A percentile compares a stretch with the other conserved stretches of the same genome.
Evolutionary conservation across 192 early-diverging fungal genomes (phyloP).

Genomic region (Coemansia sp.): DNA sequence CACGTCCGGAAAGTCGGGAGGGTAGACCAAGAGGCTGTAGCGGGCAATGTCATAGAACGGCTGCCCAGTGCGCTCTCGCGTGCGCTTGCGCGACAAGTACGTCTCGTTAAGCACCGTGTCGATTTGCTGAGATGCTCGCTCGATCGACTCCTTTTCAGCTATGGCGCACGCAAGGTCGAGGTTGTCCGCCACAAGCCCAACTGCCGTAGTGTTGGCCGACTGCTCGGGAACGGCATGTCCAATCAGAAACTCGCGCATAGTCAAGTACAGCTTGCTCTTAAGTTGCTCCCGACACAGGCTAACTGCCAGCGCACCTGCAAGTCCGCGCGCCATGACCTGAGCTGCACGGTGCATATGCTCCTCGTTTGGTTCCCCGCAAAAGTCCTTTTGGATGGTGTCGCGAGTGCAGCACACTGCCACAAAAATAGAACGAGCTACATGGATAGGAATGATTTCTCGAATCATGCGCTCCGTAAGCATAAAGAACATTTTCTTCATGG

Average conservation of each 20-base stretch:
- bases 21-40: constrained; percentile 73
- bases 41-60: constrained; percentile 86
- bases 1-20: constrained; percentile 78
- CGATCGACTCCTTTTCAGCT: constrained; percentile 92
- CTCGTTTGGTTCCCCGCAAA: constrained; percentile 91
- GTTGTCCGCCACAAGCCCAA: constrained; percentile 86
- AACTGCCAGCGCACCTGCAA: constrained; percentile 82
- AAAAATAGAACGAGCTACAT: constrained; percentile 88
- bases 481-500: constrained; percentile 83
- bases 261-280: constrained; percentile 68
- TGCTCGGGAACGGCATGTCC: constrained; percentile 39
- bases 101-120: constrained; percentile 72
- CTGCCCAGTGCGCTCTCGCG: constrained; percentile 83
- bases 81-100: constrained; percentile 74
- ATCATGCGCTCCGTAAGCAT: constrained; percentile 87
- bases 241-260: constrained; percentile 46
- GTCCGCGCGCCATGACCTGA: constrained; percentile 90
- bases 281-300: constrained; percentile 93
- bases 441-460: constrained; percentile 81
- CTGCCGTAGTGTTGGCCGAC: constrained; percentile 75
- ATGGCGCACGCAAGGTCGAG: constrained; percentile 90
- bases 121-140: constrained; percentile 92
- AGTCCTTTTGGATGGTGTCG: constrained; percentile 92
- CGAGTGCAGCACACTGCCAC: constrained; percentile 90
- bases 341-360: constrained; percentile 90